Evolutionary conservation across 2,329 filamentous ascomycete genomes (phyloP), one percentile per base, ranked within the genome.

Genomic region (Truncatella angustata): DNA sequence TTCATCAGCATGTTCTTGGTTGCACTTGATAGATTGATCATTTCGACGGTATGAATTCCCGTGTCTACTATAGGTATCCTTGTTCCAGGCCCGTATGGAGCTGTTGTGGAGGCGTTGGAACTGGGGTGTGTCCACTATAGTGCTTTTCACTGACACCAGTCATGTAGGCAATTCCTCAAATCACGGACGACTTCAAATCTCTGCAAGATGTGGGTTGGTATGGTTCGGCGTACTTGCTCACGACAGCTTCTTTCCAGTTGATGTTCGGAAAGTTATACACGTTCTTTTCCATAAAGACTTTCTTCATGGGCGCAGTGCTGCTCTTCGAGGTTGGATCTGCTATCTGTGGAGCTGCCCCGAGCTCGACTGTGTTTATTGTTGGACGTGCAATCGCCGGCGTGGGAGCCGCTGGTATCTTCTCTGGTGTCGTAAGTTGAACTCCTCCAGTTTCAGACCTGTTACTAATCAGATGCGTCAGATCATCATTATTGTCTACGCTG

Each of bases 311-410:
- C 21, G 57, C 63, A 32, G 62, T 72, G 32, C 16, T 64, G 14
- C 56, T 72, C 18, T 72, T 72, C 55, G 69, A 72, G 60, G 52
- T 69, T 40, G 71, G 72, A 2, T 73, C 69, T 4, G 66, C 68
- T 21, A 55, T 75, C 36, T 74, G 72, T 53, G 72, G 70, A 5
- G 66, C 69, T 1, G 72, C 72, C 14, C 70, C 70, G 11, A 70
- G 52, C 51, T 72, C 69, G 3, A 56, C 66, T n/a, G 67, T 66
- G 12, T 69, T 75, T 46, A 74, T 75, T 24, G 21, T 73, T 32
- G 72, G 73, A 4, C 65, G 72, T 14, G 72, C 70, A 35, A 62
- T 75, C 24, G 66, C 70, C 36, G 72, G 73, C 5, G 49, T 71
- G 1, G 72, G 73, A 2, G 61, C 65, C 0, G 67, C 66, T 0